Conservation (phyloP, 1,139 yeast species). For the Tardiomyces digboiensis region DNA sequence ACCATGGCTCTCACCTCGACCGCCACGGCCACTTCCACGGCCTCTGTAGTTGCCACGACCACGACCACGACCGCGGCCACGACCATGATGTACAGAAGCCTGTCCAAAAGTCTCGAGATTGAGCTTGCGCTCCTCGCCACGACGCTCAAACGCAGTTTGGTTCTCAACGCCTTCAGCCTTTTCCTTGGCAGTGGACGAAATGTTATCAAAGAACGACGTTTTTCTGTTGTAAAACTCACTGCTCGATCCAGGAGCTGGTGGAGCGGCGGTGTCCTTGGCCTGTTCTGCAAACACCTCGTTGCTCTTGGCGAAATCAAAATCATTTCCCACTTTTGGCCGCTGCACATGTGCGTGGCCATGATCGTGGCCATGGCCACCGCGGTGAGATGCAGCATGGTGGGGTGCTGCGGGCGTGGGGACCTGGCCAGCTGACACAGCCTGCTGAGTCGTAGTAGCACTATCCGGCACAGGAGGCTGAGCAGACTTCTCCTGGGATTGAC, state of each 20-base stretch:
- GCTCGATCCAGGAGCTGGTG: constrained; percentile 8
- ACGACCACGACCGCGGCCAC: constrained; percentile 26
- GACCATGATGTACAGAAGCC: constrained; percentile 22
- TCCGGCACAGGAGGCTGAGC: constrained; percentile 10
- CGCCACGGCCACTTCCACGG: constrained; percentile 6
- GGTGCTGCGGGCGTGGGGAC: constrained; percentile 1
- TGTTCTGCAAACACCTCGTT: constrained; percentile 48
- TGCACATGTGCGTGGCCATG: constrained; percentile 6
- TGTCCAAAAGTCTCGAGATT: constrained; percentile 67
- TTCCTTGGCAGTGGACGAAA: constrained; percentile 46
- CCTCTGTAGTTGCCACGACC: constrained; percentile 18
- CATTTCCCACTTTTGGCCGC: constrained; percentile 27
- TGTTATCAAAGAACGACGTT: constrained; percentile 73
- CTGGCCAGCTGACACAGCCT: constrained; percentile 1
- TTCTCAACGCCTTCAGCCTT: constrained; percentile 24
- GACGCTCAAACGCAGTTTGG: constrained; percentile 34
- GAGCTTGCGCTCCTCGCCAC: constrained; percentile 53
- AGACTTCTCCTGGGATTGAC: constrained; percentile 15
- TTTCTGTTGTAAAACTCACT: constrained; percentile 45
- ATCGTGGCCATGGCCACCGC: constrained; percentile 6
- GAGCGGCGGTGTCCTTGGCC: constrained; percentile 8
- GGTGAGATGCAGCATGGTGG: neutral
- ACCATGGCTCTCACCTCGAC: constrained; percentile 6
- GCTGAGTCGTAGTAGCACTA: constrained; percentile 13
- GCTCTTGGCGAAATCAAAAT: constrained; percentile 57